Evolutionary conservation across 1,284 basidiomycete species (phyloP).

Genomic region (Rhodotorula sp.): DNA sequence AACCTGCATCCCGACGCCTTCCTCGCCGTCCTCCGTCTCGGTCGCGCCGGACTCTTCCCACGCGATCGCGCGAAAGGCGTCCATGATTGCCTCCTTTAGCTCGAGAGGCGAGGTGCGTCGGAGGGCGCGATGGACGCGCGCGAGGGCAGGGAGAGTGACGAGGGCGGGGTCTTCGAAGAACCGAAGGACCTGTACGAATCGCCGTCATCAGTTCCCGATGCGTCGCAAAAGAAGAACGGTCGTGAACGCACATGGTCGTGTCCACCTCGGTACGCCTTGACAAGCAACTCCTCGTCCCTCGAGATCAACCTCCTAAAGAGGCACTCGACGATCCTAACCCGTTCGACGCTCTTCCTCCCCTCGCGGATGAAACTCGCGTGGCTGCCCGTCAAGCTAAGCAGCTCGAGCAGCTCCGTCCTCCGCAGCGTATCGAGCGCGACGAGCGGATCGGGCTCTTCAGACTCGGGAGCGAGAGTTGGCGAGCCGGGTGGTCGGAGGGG

Average conservation of each 20-base stretch:
- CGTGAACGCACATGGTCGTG: constrained; percentile 32
- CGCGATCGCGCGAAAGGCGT: constrained; percentile 40
- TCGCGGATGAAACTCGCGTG: constrained; percentile 40
- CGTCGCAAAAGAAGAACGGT: neutral
- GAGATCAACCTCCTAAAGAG: constrained; percentile 36
- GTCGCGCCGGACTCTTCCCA: constrained; percentile 41
- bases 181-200: constrained; percentile 20
- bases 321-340: constrained; percentile 41
- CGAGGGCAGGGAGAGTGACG: constrained; percentile 30
- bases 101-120: constrained; percentile 25
- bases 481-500: constrained; percentile 36
- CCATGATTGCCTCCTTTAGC: constrained; percentile 39
- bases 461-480: constrained; percentile 33
- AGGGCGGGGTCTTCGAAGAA: constrained; percentile 36
- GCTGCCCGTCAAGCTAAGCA: constrained; percentile 34
- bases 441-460: constrained; percentile 39
- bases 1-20: constrained; percentile 41
- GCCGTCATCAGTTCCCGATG: neutral
- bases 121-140: constrained; percentile 25
- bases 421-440: constrained; percentile 31
- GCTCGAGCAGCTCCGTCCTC: constrained; percentile 35
- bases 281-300: constrained; percentile 33
- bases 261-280: constrained; percentile 38
- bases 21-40: constrained; percentile 39
- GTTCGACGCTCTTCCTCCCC: constrained; percentile 33